These are phyloP conservation scores for Imleria badia DNA, from an alignment of 768 basidiomycete species.

Conservation along the genomic window DNA sequence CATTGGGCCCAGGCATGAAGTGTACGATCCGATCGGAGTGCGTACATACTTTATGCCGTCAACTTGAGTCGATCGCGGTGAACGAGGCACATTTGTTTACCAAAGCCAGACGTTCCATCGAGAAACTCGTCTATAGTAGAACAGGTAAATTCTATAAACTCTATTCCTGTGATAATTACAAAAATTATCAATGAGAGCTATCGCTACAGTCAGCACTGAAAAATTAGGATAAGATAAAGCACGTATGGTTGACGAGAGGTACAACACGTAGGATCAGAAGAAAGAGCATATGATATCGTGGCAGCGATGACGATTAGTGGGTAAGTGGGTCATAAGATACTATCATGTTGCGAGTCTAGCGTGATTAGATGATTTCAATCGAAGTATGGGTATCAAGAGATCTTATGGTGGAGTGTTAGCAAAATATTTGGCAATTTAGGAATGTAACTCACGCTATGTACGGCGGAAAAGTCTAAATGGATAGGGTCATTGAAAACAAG, in stretches of 20 bases:
- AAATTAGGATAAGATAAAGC: neutral
- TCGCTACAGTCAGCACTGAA: conserved; percentile 17
- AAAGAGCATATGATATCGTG: neutral
- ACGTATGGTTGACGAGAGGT: neutral
- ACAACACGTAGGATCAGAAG: neutral
- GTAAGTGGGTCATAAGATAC: neutral
- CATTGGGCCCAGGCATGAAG: neutral
- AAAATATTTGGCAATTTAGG: neutral
- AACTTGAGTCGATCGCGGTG: neutral
- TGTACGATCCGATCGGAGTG: neutral
- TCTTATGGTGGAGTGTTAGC: conserved; percentile 3
- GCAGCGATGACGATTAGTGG: neutral
- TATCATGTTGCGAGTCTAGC: neutral
- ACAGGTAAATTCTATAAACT: neutral
- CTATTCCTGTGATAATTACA: conserved; percentile 9
- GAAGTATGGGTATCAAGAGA: neutral
- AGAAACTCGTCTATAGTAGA: neutral
- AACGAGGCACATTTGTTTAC: neutral
- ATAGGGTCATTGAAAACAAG: neutral
- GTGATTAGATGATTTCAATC: neutral
- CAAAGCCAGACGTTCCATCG: neutral
- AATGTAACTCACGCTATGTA: conserved; percentile 5
- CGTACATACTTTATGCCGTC: neutral
- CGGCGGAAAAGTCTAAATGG: neutral
- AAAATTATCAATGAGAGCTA: conserved; percentile 2